phyloP scores from a whole-genome alignment of 768 basidiomycete genomes.

The Panus rudis region DNA sequence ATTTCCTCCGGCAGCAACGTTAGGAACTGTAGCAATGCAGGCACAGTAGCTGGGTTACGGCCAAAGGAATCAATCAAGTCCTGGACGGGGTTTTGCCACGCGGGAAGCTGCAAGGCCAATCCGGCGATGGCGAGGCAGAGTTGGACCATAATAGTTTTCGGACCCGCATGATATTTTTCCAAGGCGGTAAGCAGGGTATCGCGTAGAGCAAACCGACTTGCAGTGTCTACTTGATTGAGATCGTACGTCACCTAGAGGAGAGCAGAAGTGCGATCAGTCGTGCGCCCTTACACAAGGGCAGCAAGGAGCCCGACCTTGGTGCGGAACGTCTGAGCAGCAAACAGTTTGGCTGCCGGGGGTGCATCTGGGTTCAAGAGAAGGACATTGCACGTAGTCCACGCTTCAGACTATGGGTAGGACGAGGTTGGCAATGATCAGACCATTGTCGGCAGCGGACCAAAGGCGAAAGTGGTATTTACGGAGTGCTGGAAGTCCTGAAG shows the following conservation, averaged over 20 bases:
- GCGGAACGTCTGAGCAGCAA: slow-evolving; percentile 95
- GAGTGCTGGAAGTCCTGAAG: slow-evolving; percentile 99
- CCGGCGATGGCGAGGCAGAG: slow-evolving; percentile 87
- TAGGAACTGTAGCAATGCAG: slow-evolving; percentile 81
- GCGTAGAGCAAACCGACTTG: slow-evolving; percentile 70
- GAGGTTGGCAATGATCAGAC: slow-evolving; percentile 59
- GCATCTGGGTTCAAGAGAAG: slow-evolving; percentile 78
- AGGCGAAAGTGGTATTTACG: slow-evolving; percentile 83
- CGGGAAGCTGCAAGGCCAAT: slow-evolving; percentile 80
- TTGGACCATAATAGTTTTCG: slow-evolving; percentile 80
- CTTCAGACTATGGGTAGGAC: slow-evolving; percentile 79
- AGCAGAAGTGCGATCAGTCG: not conserved
- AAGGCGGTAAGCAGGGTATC: slow-evolving; percentile 83
- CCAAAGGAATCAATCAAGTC: slow-evolving; percentile 83
- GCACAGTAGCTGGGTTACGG: slow-evolving; percentile 75
- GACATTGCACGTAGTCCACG: slow-evolving; percentile 93
- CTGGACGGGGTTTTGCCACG: slow-evolving; percentile 78
- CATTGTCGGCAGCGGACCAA: slow-evolving; percentile 48
- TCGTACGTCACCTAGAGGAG: slow-evolving; percentile 84
- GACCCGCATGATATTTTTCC: slow-evolving; percentile 64
- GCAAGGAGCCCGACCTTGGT: slow-evolving; percentile 67
- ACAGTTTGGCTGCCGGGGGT: slow-evolving; percentile 76
- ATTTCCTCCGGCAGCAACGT: slow-evolving; percentile 89
- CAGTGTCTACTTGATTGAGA: slow-evolving; percentile 75
- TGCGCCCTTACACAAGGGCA: not conserved